Conservation (phyloP, 441 rosid genomes). For the Eutrema salsugineum region DNA sequence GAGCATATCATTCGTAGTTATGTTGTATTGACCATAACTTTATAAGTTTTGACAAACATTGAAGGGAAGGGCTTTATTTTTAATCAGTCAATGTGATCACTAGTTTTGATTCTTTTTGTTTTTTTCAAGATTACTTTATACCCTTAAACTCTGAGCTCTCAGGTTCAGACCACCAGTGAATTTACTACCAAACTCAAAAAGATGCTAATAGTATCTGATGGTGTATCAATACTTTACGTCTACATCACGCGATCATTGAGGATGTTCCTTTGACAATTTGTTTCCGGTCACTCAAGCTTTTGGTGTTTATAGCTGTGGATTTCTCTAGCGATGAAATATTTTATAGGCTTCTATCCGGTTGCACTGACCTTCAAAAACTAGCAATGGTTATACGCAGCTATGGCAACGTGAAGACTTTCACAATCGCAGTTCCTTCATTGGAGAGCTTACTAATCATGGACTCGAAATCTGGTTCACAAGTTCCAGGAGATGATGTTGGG, state of each 20-base stretch:
- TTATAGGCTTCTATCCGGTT: background rate
- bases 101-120: too few species aligned
- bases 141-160: too few species aligned
- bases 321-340: background rate
- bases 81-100: too few species aligned
- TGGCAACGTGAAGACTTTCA: background rate
- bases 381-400: background rate
- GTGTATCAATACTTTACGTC: background rate
- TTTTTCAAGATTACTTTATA: too few species aligned
- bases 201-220: too few species aligned
- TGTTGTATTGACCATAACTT: too few species aligned
- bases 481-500: background rate
- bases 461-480: background rate
- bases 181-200: too few species aligned
- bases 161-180: too few species aligned
- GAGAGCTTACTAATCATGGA: background rate
- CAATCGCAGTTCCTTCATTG: slow-evolving; percentile 3
- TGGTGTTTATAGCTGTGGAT: background rate
- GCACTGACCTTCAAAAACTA: background rate
- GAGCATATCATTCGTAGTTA: too few species aligned
- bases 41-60: too few species aligned
- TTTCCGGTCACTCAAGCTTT: slow-evolving; percentile 1
- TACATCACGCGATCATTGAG: background rate
- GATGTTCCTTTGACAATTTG: background rate
- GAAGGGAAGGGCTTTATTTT: too few species aligned